Evolutionary conservation across 257 asterid genomes (phyloP).

Genomic region (Haberlea rhodopensis): DNA sequence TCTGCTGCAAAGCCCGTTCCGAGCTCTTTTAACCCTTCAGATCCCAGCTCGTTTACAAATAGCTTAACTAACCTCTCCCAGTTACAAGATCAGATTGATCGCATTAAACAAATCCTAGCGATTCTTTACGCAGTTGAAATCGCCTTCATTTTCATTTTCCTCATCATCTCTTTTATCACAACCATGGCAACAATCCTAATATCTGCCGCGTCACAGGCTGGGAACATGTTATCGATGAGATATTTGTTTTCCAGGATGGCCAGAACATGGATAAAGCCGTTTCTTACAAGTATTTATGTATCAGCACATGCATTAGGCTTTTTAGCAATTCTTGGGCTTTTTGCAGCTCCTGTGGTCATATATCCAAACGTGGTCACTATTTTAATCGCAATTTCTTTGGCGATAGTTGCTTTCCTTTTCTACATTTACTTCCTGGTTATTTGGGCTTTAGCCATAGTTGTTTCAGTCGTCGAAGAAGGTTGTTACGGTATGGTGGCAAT

Average conservation of each 20-base stretch:
- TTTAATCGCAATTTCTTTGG: not conserved
- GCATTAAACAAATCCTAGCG: constrained; percentile 20
- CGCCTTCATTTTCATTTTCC: constrained; percentile 23
- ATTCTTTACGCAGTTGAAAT: constrained; percentile 25
- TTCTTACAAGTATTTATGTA: constrained; percentile 32
- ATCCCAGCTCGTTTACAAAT: not conserved
- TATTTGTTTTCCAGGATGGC: constrained; percentile 27
- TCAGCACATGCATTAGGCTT: constrained; percentile 22
- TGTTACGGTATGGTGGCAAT: constrained; percentile 33
- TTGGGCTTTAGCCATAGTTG: constrained; percentile 31
- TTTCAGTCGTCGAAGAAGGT: constrained; percentile 32
- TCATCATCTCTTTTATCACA: constrained; percentile 33
- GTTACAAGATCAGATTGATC: constrained; percentile 5
- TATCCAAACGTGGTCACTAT: not conserved
- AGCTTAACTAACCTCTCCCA: not conserved
- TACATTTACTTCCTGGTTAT: constrained; percentile 17
- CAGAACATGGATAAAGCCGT: constrained; percentile 33
- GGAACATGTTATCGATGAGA: constrained; percentile 23
- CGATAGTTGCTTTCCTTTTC: constrained; percentile 11
- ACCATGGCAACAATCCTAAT: constrained; percentile 31
- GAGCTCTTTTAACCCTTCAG: not conserved
- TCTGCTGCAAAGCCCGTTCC: constrained; percentile 22
- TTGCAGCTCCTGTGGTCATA: constrained; percentile 7
- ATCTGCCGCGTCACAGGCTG: constrained; percentile 32
- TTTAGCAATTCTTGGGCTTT: not conserved